These are phyloP conservation scores for Beauveria pseudobassiana DNA, from an alignment of 2,329 filamentous ascomycete species.

Conservation along the genomic window DNA sequence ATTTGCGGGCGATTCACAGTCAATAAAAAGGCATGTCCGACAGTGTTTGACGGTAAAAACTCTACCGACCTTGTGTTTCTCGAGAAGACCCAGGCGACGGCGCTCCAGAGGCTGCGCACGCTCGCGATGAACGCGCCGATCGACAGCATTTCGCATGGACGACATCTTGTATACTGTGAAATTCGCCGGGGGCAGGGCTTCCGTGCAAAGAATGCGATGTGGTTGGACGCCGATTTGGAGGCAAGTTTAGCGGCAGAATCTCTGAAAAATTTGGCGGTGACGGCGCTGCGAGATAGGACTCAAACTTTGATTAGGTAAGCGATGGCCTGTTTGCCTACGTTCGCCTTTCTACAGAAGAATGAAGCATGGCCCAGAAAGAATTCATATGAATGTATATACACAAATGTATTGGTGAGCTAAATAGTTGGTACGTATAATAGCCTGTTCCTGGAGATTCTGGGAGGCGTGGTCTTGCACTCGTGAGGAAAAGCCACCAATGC, in stretches of 20 bases:
- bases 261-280: conserved; percentile 31
- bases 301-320: too few relatives aligned
- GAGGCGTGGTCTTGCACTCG: too few relatives aligned
- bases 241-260: conserved; percentile 25
- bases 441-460: too few relatives aligned
- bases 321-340: too few relatives aligned
- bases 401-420: too few relatives aligned
- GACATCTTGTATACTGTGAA: conserved; percentile 31
- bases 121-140: conserved; percentile 82
- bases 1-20: conserved; percentile 17
- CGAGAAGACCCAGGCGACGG: conserved; percentile 79
- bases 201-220: not conserved
- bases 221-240: conserved; percentile 4
- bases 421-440: too few relatives aligned
- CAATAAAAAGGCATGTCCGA: not conserved
- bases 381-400: too few relatives aligned
- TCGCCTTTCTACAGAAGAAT: too few relatives aligned
- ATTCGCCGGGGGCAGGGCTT: not conserved
- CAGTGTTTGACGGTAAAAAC: not conserved
- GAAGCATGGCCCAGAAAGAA: too few relatives aligned
- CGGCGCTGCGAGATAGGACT: not conserved
- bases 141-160: conserved; percentile 57
- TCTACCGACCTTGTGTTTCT: conserved; percentile 75
- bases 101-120: conserved; percentile 81
- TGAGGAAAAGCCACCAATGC: too few relatives aligned